Conservation (phyloP, 139 green algal genomes). For the Eudorina sp. region DNA sequence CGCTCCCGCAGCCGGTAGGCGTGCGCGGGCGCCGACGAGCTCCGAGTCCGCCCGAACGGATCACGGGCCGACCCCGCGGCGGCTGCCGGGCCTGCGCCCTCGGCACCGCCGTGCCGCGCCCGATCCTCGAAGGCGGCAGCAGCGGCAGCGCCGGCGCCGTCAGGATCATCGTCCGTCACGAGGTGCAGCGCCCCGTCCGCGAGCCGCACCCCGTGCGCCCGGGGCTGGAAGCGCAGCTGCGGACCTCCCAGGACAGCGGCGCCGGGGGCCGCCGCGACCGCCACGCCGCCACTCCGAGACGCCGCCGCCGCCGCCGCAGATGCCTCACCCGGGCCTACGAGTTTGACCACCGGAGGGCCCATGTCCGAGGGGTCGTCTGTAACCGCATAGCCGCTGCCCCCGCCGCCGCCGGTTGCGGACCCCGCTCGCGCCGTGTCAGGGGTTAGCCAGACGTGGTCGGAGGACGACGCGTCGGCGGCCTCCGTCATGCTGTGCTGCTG, state of each 20-base stretch:
- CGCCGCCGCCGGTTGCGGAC: too few relatives aligned
- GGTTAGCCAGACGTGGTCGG: too few relatives aligned
- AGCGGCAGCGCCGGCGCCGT: neutral
- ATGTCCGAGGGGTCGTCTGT: too few relatives aligned
- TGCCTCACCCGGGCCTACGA: too few relatives aligned
- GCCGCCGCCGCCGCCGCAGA: too few relatives aligned
- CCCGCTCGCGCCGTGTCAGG: too few relatives aligned
- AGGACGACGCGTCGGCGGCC: too few relatives aligned
- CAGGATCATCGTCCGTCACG: neutral
- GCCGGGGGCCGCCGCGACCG: neutral
- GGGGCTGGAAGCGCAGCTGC: slow-evolving; percentile 4
- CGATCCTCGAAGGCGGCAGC: slow-evolving; percentile 3
- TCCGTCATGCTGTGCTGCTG: too few relatives aligned
- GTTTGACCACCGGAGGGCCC: too few relatives aligned
- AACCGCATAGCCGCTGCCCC: too few relatives aligned
- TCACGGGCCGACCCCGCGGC: slow-evolving; percentile 41
- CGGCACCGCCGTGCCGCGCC: slow-evolving; percentile 4
- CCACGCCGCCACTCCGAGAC: too few relatives aligned
- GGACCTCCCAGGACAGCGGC: neutral
- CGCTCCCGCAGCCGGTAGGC: slow-evolving; percentile 53
- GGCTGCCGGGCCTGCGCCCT: slow-evolving; percentile 22
- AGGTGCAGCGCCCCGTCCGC: slow-evolving; percentile 17
- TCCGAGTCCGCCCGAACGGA: too few relatives aligned
- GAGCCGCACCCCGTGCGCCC: neutral
- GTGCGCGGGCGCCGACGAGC: neutral